Percentiles rank a stretch among this genome's conserved stretches.
Conservation (phyloP, 306 rosid genomes). For the Fagus sylvatica region DNA sequence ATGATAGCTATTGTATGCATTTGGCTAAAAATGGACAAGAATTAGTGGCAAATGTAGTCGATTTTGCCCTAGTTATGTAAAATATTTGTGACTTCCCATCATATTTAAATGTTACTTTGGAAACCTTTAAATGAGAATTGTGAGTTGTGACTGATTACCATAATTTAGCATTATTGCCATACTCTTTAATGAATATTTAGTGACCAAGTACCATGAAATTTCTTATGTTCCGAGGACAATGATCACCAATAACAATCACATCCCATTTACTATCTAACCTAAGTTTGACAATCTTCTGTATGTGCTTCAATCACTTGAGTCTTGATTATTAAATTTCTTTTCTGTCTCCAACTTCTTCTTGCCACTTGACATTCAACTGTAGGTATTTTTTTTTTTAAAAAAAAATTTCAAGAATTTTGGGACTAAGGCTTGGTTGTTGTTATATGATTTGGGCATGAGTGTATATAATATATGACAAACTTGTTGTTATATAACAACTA, state of each 20-base stretch:
- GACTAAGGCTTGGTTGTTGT: too few relatives aligned
- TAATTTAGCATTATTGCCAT: neutral
- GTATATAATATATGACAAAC: too few relatives aligned
- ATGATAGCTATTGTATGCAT: neutral
- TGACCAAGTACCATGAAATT: neutral
- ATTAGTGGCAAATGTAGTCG: neutral
- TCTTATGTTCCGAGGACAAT: neutral
- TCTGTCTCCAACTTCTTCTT: too few relatives aligned
- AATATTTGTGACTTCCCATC: neutral
- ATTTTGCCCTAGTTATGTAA: neutral
- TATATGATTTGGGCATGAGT: too few relatives aligned
- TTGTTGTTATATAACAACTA: too few relatives aligned
- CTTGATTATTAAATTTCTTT: neutral
- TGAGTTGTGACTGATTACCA: neutral
- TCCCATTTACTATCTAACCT: neutral
- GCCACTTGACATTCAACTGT: too few relatives aligned
- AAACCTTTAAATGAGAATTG: neutral
- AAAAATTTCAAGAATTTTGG: too few relatives aligned
- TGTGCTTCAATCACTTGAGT: neutral
- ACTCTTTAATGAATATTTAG: neutral
- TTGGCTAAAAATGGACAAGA: neutral
- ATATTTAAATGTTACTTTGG: neutral
- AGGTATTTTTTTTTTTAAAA: too few relatives aligned
- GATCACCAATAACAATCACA: neutral
- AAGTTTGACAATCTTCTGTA: neutral